Conservation (phyloP, 208 protist genomes). For the Trypanosomatidae sp. region DNA sequence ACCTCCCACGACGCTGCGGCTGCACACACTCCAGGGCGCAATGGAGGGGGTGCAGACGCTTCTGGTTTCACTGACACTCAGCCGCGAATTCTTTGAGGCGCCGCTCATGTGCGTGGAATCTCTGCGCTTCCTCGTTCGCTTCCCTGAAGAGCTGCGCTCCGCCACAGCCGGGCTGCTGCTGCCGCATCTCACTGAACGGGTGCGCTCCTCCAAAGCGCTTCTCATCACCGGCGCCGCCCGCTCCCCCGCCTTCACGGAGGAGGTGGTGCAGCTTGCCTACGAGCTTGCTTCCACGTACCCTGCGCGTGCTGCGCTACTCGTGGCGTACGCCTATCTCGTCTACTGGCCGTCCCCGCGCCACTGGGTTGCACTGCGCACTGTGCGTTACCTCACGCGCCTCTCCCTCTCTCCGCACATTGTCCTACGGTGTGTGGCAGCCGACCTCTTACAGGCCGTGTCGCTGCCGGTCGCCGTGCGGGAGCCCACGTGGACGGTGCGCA, state of each 20-base stretch:
- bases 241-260: slow-evolving; percentile 13
- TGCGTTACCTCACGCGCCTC: slow-evolving; percentile 15
- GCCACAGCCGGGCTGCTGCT: slow-evolving; percentile 5
- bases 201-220: not conserved
- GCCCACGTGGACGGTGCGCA: not conserved
- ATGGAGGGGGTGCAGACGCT: slow-evolving; percentile 10
- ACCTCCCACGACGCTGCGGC: not conserved
- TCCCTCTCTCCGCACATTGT: slow-evolving; percentile 8
- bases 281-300: slow-evolving; percentile 21
- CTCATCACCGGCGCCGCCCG: slow-evolving; percentile 6
- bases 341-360: slow-evolving; percentile 18
- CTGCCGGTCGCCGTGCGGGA: slow-evolving; percentile 10
- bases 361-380: slow-evolving; percentile 8
- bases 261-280: slow-evolving; percentile 18
- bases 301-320: slow-evolving; percentile 12
- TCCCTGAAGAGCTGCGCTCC: slow-evolving; percentile 25
- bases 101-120: slow-evolving; percentile 8
- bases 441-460: slow-evolving; percentile 15
- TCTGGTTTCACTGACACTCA: not conserved
- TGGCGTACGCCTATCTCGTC: slow-evolving; percentile 13
- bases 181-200: not conserved
- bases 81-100: not conserved
- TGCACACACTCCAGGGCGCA: slow-evolving; percentile 19
- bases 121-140: slow-evolving; percentile 13
- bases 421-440: slow-evolving; percentile 16